phyloP scores from a whole-genome alignment of 2,329 filamentous ascomycete genomes.

The Paecilomyces formosus region DNA sequence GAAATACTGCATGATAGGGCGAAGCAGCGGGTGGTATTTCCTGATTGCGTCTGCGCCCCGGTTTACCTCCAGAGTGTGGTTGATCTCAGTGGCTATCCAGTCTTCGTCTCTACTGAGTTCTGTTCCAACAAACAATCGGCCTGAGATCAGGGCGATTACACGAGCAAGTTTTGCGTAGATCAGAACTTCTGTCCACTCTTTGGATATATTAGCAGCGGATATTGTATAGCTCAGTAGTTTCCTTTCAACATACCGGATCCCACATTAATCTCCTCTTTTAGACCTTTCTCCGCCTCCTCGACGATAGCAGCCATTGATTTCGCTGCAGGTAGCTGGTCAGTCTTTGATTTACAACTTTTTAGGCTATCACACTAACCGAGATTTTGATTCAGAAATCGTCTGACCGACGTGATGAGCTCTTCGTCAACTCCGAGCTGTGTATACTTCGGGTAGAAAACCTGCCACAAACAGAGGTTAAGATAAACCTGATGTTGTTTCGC shows the following conservation, averaged over 20 bases:
- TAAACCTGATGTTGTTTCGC: neutral
- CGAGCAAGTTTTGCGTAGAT: neutral
- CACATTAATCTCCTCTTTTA: neutral
- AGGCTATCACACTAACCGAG: neutral
- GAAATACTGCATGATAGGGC: slow-evolving; percentile 2
- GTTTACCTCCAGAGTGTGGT: slow-evolving; percentile 4
- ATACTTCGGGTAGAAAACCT: neutral
- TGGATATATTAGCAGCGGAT: neutral
- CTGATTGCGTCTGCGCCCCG: neutral
- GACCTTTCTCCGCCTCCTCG: neutral
- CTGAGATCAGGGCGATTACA: slow-evolving; percentile 4
- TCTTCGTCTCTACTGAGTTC: slow-evolving; percentile 3
- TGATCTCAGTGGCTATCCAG: slow-evolving; percentile 4
- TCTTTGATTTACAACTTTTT: neutral
- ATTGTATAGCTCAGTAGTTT: neutral
- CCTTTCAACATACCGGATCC: neutral
- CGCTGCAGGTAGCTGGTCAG: neutral
- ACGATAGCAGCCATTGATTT: neutral
- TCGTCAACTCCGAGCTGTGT: neutral
- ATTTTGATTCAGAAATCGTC: neutral
- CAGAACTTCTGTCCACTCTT: neutral
- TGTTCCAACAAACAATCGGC: slow-evolving; percentile 4
- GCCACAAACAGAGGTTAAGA: neutral
- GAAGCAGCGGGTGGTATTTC: neutral
- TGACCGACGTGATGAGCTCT: neutral